phyloP scores from a whole-genome alignment of 345 rosid genomes.

The Aquilaria malaccensis region DNA sequence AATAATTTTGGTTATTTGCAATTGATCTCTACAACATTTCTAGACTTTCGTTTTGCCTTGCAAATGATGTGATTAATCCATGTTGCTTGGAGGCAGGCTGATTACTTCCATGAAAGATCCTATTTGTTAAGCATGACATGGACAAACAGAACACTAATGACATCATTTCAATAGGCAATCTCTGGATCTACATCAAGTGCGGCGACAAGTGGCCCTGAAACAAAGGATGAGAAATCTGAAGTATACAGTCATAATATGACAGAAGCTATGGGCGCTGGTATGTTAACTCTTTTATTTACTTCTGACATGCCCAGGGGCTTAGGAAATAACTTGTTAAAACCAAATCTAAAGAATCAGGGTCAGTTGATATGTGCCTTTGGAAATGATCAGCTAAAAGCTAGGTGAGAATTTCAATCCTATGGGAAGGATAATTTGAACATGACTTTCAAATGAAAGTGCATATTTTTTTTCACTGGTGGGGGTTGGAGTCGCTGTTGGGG shows the following conservation, averaged over 20 bases:
- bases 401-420: too few species aligned
- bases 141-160: slow-evolving; percentile 3
- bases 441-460: too few species aligned
- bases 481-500: too few species aligned
- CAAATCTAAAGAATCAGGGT: too few species aligned
- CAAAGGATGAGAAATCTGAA: slow-evolving; percentile 60
- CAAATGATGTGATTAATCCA: not conserved
- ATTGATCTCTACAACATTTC: not conserved
- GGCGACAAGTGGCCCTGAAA: slow-evolving; percentile 39
- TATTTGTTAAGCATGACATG: not conserved
- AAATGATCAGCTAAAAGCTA: not conserved
- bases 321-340: too few species aligned
- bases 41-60: slow-evolving; percentile 4
- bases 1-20: slow-evolving; percentile 1
- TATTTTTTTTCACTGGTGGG: too few species aligned
- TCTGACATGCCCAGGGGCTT: too few species aligned
- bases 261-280: slow-evolving; percentile 99
- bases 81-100: not conserved
- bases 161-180: slow-evolving; percentile 37
- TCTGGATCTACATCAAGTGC: slow-evolving; percentile 56
- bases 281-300: slow-evolving; percentile 4
- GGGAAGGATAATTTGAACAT: too few species aligned
- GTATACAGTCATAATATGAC: slow-evolving; percentile 82
- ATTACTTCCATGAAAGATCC: not conserved
- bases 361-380: not conserved